A percentile compares a stretch with the other conserved stretches of the same genome.
phyloP scores from a whole-genome alignment of 2,329 filamentous ascomycete species.

The Neocatenulostroma microsporum region DNA sequence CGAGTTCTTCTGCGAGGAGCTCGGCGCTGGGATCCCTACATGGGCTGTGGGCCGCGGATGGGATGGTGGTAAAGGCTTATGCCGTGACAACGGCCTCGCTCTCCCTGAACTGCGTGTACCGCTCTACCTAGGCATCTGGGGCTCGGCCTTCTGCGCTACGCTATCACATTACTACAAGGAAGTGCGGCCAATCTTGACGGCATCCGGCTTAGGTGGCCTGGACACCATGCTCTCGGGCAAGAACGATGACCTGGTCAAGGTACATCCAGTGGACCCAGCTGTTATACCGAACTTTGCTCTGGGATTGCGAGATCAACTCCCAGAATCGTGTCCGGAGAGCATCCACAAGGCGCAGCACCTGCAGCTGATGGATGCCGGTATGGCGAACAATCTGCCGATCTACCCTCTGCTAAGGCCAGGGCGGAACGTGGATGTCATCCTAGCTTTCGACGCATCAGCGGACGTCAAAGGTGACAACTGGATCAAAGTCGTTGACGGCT shows the following conservation, averaged over 20 bases:
- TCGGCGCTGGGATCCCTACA: constrained; percentile 83
- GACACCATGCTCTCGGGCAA: constrained; percentile 76
- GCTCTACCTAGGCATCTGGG: constrained; percentile 87
- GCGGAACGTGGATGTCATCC: constrained; percentile 76
- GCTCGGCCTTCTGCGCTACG: constrained; percentile 91
- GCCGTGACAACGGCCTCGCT: constrained; percentile 57
- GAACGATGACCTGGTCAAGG: constrained; percentile 76
- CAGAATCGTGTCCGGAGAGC: constrained; percentile 67
- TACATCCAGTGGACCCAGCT: constrained; percentile 91
- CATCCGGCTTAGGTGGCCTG: constrained; percentile 63
- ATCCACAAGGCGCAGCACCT: constrained; percentile 61
- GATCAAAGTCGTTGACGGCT: constrained; percentile 89
- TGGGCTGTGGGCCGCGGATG: constrained; percentile 88
- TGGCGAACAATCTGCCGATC: constrained; percentile 96
- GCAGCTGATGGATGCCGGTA: constrained; percentile 82
- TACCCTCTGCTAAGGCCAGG: constrained; percentile 88
- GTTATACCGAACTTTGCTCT: constrained; percentile 83
- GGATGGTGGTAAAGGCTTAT: constrained; percentile 58
- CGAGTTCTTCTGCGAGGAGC: constrained; percentile 91
- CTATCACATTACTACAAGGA: constrained; percentile 95
- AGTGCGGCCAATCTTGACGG: constrained; percentile 68
- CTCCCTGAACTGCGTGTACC: constrained; percentile 79
- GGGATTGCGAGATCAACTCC: constrained; percentile 68
- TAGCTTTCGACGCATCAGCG: constrained; percentile 90
- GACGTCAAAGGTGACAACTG: constrained; percentile 94